These are phyloP conservation scores for Actinomortierella ambigua DNA, from an alignment of 371 early-diverging fungal species.

Conservation along the genomic window DNA sequence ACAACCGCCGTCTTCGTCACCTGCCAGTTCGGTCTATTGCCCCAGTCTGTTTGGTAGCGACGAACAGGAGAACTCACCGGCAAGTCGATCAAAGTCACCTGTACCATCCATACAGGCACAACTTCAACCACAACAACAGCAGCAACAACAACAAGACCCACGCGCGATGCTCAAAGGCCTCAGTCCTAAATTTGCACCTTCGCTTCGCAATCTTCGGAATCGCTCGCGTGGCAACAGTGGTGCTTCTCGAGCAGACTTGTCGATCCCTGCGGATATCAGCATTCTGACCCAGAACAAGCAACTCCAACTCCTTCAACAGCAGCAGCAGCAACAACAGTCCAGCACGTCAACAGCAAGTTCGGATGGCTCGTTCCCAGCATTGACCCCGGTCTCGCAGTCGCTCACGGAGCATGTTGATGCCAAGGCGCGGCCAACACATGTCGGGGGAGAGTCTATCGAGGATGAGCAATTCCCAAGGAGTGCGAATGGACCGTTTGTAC, in stretches of 20 bases:
- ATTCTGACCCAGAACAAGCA: too few species aligned
- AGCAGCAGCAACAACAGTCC: conserved; percentile 1
- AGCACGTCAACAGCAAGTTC: background rate
- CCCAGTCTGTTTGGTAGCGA: conserved; percentile 26
- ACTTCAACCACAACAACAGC: too few species aligned
- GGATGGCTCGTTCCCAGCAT: too few species aligned
- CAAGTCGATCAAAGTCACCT: background rate
- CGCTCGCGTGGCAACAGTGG: conserved; percentile 20
- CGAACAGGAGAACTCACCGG: conserved; percentile 1
- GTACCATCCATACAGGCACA: too few species aligned
- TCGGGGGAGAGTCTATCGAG: background rate
- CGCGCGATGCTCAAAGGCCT: conserved; percentile 1
- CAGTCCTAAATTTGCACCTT: conserved; percentile 19
- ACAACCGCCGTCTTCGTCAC: conserved; percentile 2
- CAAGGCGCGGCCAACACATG: too few species aligned
- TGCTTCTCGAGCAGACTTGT: conserved; percentile 18
- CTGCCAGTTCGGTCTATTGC: conserved; percentile 21
- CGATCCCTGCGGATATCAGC: conserved; percentile 6
- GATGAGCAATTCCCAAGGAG: conserved; percentile 7
- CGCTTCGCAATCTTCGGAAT: conserved; percentile 17
- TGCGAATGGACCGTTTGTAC: conserved; percentile 2
- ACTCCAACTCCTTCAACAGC: conserved; percentile 1
- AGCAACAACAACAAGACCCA: conserved; percentile 2
- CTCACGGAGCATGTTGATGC: background rate
- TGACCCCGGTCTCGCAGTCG: too few species aligned